Percentiles rank a stretch among this genome's conserved stretches.
These are phyloP conservation scores for Camellia sinensis DNA, from an alignment of 148 eudicot species.

Conservation along the genomic window DNA sequence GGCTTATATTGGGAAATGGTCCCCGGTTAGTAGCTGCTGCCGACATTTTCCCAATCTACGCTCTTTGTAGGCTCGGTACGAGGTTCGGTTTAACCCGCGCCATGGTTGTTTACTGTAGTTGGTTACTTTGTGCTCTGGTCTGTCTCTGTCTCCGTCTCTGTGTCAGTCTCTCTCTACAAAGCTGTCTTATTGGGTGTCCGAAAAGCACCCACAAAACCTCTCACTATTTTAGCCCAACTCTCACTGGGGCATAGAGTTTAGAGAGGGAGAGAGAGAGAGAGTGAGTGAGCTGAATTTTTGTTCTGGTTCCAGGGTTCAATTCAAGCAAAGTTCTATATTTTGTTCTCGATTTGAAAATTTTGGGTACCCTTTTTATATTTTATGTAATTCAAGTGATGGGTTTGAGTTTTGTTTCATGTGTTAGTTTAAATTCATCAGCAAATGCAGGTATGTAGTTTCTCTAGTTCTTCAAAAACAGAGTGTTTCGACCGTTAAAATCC, in stretches of 20 bases:
- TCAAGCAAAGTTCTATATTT: not conserved
- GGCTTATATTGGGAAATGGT: too few relatives aligned
- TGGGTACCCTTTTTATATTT: not conserved
- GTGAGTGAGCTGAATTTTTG: not conserved
- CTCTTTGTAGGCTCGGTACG: slow-evolving; percentile 14
- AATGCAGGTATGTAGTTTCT: not conserved
- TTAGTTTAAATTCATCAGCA: not conserved
- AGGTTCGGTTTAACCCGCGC: slow-evolving; percentile 15
- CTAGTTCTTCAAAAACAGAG: slow-evolving; percentile 1
- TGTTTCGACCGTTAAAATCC: not conserved
- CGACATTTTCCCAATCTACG: slow-evolving; percentile 30
- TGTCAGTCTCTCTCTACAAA: not conserved
- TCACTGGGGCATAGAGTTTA: not conserved
- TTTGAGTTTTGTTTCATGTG: not conserved
- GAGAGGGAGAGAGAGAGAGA: slow-evolving; percentile 5
- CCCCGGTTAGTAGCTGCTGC: slow-evolving; percentile 9
- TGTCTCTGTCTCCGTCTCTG: not conserved
- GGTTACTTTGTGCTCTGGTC: not conserved
- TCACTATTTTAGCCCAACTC: too few relatives aligned
- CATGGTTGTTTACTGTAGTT: not conserved
- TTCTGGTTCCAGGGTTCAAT: not conserved
- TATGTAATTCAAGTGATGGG: not conserved
- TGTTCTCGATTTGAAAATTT: not conserved
- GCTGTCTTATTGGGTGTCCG: not conserved
- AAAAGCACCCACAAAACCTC: not conserved